Conservation (phyloP, 192 early-diverging fungal genomes). For the Podila verticillata region DNA sequence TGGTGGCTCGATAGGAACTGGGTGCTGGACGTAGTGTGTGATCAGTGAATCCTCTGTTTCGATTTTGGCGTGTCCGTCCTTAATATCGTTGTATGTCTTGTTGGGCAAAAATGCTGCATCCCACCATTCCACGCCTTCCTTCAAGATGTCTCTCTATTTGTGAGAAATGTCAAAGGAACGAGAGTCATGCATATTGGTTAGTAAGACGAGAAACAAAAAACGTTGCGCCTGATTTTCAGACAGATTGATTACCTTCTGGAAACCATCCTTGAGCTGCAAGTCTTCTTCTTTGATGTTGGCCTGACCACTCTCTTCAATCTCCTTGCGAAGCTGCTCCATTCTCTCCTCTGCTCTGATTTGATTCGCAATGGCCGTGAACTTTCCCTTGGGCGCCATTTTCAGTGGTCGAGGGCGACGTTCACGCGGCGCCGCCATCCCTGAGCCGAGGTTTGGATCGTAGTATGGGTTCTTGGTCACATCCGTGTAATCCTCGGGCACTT, state of each 20-base stretch:
- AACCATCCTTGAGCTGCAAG: conserved; percentile 23
- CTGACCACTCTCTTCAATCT: conserved; percentile 30
- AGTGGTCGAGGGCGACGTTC: conserved; percentile 64
- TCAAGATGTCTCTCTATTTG: conserved; percentile 70
- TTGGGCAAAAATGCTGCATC: conserved; percentile 84
- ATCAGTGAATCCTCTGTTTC: conserved; percentile 66
- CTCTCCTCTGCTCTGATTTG: conserved; percentile 78
- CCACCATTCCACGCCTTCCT: conserved; percentile 95
- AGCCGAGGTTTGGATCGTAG: conserved; percentile 75
- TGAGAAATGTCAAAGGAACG: conserved; percentile 18
- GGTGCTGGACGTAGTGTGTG: conserved; percentile 85
- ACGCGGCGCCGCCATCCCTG: conserved; percentile 36
- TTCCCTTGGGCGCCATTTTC: conserved; percentile 85
- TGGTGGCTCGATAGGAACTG: conserved; percentile 83
- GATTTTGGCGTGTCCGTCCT: conserved; percentile 42
- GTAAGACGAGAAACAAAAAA: not conserved
- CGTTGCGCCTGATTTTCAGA: not conserved
- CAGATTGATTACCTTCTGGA: conserved; percentile 13
- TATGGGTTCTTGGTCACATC: conserved; percentile 91
- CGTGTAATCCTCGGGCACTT: conserved; percentile 56
- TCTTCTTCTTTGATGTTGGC: conserved; percentile 35
- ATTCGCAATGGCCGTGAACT: conserved; percentile 84
- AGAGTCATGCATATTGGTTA: conserved; percentile 6
- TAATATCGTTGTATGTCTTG: conserved; percentile 74
- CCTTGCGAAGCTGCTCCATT: conserved; percentile 56